A percentile compares a stretch with the other conserved stretches of the same genome.
These are phyloP conservation scores for Citrus glauca DNA, from an alignment of 345 rosid species.

Conservation along the genomic window DNA sequence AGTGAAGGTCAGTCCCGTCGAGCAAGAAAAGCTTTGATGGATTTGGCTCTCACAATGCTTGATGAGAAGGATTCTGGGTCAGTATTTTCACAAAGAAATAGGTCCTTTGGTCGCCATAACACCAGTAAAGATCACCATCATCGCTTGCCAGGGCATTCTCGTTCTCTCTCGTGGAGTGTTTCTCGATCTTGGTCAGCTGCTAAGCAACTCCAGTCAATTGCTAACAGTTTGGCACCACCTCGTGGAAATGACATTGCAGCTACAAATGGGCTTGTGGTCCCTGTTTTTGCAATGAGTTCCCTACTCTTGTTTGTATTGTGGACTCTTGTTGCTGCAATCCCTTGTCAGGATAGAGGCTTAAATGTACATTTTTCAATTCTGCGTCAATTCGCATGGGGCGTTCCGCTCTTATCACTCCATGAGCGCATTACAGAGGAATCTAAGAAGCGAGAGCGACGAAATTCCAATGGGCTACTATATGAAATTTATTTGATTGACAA, in stretches of 20 bases:
- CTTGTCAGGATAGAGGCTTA: slow-evolving; percentile 42
- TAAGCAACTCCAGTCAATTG: slow-evolving; percentile 35
- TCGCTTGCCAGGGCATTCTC: slow-evolving; percentile 23
- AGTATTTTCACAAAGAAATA: slow-evolving; percentile 26
- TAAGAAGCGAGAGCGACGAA: slow-evolving; percentile 25
- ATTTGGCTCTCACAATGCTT: slow-evolving; percentile 34
- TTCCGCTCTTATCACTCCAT: slow-evolving; percentile 19
- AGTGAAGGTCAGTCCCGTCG: slow-evolving; percentile 36
- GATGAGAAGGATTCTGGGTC: slow-evolving; percentile 38
- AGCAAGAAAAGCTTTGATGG: slow-evolving; percentile 40
- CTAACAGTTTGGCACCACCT: slow-evolving; percentile 27
- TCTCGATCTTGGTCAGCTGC: slow-evolving; percentile 44
- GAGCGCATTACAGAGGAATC: slow-evolving; percentile 39
- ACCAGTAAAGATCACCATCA: slow-evolving; percentile 12
- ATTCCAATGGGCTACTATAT: slow-evolving; percentile 28
- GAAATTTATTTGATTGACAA: slow-evolving; percentile 34
- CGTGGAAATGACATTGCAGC: slow-evolving; percentile 28
- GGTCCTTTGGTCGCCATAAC: slow-evolving; percentile 29
- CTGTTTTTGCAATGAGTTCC: slow-evolving; percentile 30
- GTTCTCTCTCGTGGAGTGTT: slow-evolving; percentile 45
- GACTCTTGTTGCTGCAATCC: slow-evolving; percentile 43
- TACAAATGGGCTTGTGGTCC: slow-evolving; percentile 32
- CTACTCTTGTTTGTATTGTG: slow-evolving; percentile 33
- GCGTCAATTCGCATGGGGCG: slow-evolving; percentile 26
- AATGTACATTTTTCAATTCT: slow-evolving; percentile 28